Base-by-base conservation (phyloP, 83 land plant species). In the Larix sibirica region DNA sequence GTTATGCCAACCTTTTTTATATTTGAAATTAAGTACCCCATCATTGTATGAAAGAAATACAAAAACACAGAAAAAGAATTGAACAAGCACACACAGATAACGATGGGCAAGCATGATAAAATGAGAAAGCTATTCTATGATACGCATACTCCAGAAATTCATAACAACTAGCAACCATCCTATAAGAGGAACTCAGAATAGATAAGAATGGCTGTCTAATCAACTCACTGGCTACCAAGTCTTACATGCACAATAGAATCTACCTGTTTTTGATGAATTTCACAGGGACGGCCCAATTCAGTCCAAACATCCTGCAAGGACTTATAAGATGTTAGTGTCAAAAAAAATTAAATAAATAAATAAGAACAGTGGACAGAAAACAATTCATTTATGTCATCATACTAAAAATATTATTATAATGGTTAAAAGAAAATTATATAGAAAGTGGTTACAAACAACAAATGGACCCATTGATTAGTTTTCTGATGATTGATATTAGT, bases 241-340 rank as follows among this genome's bases (percentile, higher is more conserved):
- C 31, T 21, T 14, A 77, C 77, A 68, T 68, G n/a, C 33, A 26
- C n/a, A 79, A 47, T 6, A 47, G 50, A 13, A 38, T 70, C 21
- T 82, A 97, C 99, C 92, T 97, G 98, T 82, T 97, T 97, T 81
- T 93, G 98, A 88, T 97, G 95, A 31, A 97, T 93, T 60, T 95
- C 99, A 91, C 95, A 93, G 36, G 99, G 99, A 40, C 94, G 91
- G 28, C 99, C 99, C 47, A 96, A 85, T 67, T 93, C 96, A 42
- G 95, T 88, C 99, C 98, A 97, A 6, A 95, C 95, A 91, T 95
- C 99, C 99, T 97, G 86, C 79, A 84, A 44, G 17, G 14, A 71
- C 8, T n/a, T 18, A 42, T 2, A 20, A 68, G 20, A 33, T 71
- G 54, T 38, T 10, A n/a, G 3, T 6, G 2, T 14, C 28, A 65